Evolutionary conservation across 1,139 yeast genomes (phyloP), one percentile per base, ranked within the genome.

Genomic region (Suhomyces taliae): DNA sequence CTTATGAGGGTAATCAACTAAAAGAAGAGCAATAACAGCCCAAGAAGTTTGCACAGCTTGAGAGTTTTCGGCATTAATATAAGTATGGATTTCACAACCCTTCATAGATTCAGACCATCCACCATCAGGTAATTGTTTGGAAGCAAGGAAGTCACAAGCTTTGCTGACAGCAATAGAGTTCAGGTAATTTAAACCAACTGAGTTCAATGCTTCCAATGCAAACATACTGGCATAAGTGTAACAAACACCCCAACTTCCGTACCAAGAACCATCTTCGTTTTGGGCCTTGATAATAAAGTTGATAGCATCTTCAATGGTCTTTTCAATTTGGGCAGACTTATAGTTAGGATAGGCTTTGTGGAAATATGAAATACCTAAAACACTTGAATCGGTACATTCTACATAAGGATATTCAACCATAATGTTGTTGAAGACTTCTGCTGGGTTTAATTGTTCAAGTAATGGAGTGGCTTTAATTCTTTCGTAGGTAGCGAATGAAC

Each of bases 321-420:
- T 60, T 43, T 78, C 71, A 38, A 95, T 84, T 41, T 87, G 90
- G 8, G 75, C 77, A 4, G 78, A 67, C 51, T 87, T 81, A 62
- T 93, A 90, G 42, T 79, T 70, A 0, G 79, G 79, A 61, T 83
- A 82, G 55, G 76, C 70, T 51, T 82, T 75, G 40, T 85, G 75
- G 71, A 91, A 95, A 62, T 86, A 87, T 0, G 90, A 83, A 50
- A 95, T 72, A 0, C 99, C 99, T 41, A 93, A 71, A 2, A 93
- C 96, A 1, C 93, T 85, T 1, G 98, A 90, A 65, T 95, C 99
- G 0, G 99, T 90, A 65, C 99, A 95, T 65, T 95, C 99, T 32
- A 93, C 97, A 60, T 95, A 95, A 0, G 99, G 98, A 63, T 89
- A 93, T 64, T 95, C 99, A 11, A 93, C 96, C 99, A 95, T 95